These are phyloP conservation scores for Boletus rubroflammeus DNA, from an alignment of 768 basidiomycete genomes.

Conservation along the genomic window DNA sequence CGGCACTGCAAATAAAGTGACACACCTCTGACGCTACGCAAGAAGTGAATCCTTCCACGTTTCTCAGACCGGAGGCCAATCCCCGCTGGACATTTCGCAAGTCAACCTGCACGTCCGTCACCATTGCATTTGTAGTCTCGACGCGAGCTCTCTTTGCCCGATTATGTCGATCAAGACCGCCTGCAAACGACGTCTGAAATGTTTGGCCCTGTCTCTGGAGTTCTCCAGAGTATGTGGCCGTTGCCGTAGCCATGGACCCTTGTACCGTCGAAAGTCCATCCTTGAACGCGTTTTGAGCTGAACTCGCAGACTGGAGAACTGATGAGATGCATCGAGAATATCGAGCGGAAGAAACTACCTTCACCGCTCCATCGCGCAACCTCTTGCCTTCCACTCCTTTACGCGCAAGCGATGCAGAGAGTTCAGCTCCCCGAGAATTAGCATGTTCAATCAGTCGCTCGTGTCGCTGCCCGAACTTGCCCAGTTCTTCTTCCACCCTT, in stretches of 20 bases:
- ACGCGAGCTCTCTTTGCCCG: conserved; percentile 66
- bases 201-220: conserved; percentile 46
- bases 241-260: conserved; percentile 41
- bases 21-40: conserved; percentile 53
- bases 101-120: conserved; percentile 47
- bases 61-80: conserved; percentile 47
- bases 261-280: conserved; percentile 45
- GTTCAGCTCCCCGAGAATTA: conserved; percentile 39
- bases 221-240: conserved; percentile 48
- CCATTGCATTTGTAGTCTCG: conserved; percentile 52
- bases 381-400: conserved; percentile 49
- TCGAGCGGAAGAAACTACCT: conserved; percentile 41
- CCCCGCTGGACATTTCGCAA: conserved; percentile 50
- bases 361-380: conserved; percentile 53
- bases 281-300: conserved; percentile 39
- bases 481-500: conserved; percentile 49
- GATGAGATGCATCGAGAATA: conserved; percentile 11
- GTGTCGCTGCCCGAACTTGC: conserved; percentile 47
- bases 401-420: conserved; percentile 41
- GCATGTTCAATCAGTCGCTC: conserved; percentile 42
- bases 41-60: conserved; percentile 41
- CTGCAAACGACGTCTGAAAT: conserved; percentile 41
- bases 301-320: conserved; percentile 38
- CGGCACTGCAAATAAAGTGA: background rate
- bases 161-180: conserved; percentile 60